These are phyloP conservation scores for Hepatocystis sp. DNA, from an alignment of 169 alveolate species.

Conservation along the genomic window DNA sequence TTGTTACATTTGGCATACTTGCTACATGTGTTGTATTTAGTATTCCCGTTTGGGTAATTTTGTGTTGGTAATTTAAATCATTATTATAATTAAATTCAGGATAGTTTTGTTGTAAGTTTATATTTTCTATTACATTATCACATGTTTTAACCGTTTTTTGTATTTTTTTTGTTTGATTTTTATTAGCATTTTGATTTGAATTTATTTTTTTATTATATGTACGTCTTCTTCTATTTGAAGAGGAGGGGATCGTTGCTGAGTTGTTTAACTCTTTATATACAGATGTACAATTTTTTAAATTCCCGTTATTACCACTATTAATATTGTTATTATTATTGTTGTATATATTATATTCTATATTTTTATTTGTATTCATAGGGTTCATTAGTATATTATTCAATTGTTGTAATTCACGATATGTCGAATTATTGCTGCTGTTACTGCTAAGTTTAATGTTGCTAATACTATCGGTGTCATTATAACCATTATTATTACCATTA, in stretches of 20 bases:
- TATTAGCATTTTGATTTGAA: slow-evolving; percentile 6
- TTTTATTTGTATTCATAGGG: neutral
- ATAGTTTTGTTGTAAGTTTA: slow-evolving; percentile 24
- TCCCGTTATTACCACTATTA: neutral
- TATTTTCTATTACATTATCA: slow-evolving; percentile 19
- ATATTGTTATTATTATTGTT: neutral
- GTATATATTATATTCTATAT: neutral
- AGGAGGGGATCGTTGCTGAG: neutral
- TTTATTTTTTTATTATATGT: neutral
- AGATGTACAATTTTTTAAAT: too few species aligned
- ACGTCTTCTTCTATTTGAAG: slow-evolving; percentile 1
- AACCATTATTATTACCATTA: neutral
- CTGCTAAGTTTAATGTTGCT: neutral
- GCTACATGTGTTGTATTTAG: too few species aligned
- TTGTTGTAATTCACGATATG: slow-evolving; percentile 22
- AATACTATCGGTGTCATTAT: neutral
- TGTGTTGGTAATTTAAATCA: too few species aligned
- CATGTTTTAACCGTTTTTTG: slow-evolving; percentile 12
- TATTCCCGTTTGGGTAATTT: too few species aligned
- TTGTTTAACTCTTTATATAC: too few species aligned
- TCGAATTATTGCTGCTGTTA: neutral
- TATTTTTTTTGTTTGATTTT: too few species aligned
- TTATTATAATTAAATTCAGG: slow-evolving; percentile 20
- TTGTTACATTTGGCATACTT: too few species aligned
- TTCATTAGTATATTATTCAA: slow-evolving; percentile 5